phyloP scores from a whole-genome alignment of 306 rosid genomes.

The Prunus mongolica region DNA sequence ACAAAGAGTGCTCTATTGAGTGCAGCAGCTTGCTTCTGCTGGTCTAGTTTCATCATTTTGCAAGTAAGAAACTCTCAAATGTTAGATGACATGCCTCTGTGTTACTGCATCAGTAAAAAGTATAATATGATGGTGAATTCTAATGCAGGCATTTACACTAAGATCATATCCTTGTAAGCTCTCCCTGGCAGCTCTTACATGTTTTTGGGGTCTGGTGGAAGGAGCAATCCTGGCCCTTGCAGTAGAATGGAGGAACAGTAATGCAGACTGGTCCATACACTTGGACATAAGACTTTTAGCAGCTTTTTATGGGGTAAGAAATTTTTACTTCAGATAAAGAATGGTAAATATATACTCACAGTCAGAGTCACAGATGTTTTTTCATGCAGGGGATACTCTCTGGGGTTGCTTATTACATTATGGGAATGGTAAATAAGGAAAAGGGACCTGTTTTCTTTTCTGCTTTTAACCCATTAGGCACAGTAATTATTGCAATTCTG shows the following conservation, averaged over 20 bases:
- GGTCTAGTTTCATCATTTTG: slow-evolving; percentile 38
- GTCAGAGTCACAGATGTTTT: not conserved
- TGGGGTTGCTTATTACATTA: slow-evolving; percentile 27
- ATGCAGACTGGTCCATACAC: slow-evolving; percentile 33
- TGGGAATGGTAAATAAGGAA: slow-evolving; percentile 28
- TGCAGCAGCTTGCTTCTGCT: slow-evolving; percentile 29
- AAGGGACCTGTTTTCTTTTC: slow-evolving; percentile 48
- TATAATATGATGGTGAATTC: not conserved
- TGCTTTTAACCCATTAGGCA: slow-evolving; percentile 38
- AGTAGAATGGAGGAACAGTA: slow-evolving; percentile 26
- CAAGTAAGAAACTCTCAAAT: slow-evolving; percentile 22
- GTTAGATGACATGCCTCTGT: no score
- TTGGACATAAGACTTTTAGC: slow-evolving; percentile 27
- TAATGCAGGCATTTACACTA: slow-evolving; percentile 31
- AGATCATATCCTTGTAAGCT: slow-evolving; percentile 40
- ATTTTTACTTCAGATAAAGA: not conserved
- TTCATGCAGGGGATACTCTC: slow-evolving; percentile 36
- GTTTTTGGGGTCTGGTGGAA: slow-evolving; percentile 34
- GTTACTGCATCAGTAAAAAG: not conserved
- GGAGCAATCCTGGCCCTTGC: slow-evolving; percentile 26
- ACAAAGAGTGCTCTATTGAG: slow-evolving; percentile 32
- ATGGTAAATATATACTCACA: not conserved
- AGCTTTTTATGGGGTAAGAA: slow-evolving; percentile 30
- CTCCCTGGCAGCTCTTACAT: slow-evolving; percentile 39
- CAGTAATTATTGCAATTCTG: slow-evolving; percentile 39